These are phyloP conservation scores for Pecoramyces ruminantium DNA, from an alignment of 192 early-diverging fungal species.

Conservation along the genomic window DNA sequence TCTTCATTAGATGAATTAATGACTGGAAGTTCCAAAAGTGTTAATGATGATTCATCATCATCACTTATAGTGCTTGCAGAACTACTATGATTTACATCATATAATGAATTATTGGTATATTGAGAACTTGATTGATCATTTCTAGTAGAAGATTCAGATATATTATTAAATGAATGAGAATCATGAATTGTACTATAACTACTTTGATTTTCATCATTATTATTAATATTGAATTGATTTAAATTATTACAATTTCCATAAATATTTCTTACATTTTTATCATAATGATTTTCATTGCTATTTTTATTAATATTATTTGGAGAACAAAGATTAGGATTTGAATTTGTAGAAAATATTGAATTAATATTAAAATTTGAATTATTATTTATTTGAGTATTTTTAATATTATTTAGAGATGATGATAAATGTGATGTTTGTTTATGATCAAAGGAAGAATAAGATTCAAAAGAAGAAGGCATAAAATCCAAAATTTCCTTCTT, in stretches of 20 bases:
- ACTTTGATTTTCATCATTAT: background rate
- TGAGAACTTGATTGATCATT: background rate
- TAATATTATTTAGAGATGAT: background rate
- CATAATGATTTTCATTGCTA: background rate
- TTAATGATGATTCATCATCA: background rate
- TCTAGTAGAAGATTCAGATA: background rate
- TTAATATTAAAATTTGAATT: too few relatives aligned
- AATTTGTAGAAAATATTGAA: too few relatives aligned
- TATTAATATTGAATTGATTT: background rate
- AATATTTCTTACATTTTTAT: background rate
- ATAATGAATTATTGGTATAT: background rate
- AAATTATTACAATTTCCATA: background rate
- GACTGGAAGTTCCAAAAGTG: background rate
- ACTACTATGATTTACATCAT: background rate
- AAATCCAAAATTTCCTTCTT: background rate
- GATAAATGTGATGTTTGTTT: background rate
- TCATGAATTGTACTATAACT: background rate
- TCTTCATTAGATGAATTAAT: background rate
- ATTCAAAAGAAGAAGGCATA: background rate
- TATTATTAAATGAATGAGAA: background rate
- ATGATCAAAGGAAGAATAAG: background rate
- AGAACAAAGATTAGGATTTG: too few relatives aligned
- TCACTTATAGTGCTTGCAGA: background rate
- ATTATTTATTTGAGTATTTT: too few relatives aligned
- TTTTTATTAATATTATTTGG: background rate